Conservation (phyloP, 306 rosid species). For the Pterocarpus macrocarpus region DNA sequence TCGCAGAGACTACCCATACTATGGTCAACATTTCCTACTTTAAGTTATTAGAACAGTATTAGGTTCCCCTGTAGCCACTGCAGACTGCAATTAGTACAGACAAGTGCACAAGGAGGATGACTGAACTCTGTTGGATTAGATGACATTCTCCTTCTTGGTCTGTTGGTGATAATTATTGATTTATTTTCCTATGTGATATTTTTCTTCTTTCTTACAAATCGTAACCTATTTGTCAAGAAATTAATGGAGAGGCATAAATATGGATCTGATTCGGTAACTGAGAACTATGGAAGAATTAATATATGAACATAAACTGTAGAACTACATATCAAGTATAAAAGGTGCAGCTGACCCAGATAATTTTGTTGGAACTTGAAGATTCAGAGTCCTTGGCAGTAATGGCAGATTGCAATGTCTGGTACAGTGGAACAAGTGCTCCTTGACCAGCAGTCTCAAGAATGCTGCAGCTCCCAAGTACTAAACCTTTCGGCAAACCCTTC, state of each 20-base stretch:
- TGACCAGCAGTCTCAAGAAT: constrained; percentile 97
- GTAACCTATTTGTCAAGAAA: not conserved
- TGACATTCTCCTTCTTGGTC: constrained; percentile 22
- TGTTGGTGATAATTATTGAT: too few species aligned
- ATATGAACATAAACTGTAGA: constrained; percentile 22
- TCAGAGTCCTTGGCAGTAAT: constrained; percentile 57
- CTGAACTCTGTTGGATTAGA: not conserved
- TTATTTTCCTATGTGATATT: too few species aligned
- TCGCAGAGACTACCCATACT: not conserved
- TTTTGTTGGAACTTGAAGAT: constrained; percentile 67
- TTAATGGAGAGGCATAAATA: constrained; percentile 20
- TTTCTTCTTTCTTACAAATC: not conserved
- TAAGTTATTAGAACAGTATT: constrained; percentile 4
- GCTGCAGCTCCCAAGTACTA: constrained; percentile 79
- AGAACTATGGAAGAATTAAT: not conserved
- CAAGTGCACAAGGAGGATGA: constrained; percentile 1
- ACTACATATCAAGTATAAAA: not conserved
- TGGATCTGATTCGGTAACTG: constrained; percentile 31
- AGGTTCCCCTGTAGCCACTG: not conserved
- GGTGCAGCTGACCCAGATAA: constrained; percentile 74
- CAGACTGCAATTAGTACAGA: constrained; percentile 4
- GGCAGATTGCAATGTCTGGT: constrained; percentile 76
- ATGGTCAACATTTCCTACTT: not conserved
- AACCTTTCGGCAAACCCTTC: constrained; percentile 82
- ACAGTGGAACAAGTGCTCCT: constrained; percentile 68